Base-by-base conservation (phyloP, 2,329 filamentous ascomycete species). In the Fulvia fulva region DNA sequence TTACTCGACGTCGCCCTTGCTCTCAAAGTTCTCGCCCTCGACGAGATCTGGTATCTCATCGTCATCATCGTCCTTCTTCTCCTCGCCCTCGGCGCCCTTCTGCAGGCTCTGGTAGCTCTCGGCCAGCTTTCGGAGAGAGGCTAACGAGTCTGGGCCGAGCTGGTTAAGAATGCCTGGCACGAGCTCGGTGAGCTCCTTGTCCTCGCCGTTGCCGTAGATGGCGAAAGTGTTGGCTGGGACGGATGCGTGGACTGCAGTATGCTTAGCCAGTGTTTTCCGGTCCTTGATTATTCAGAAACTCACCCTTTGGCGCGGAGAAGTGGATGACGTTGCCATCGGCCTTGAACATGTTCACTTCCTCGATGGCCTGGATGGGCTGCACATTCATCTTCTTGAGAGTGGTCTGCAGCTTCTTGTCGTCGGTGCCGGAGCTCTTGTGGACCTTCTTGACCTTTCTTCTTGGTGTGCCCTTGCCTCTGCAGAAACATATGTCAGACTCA, bases 331-430 rank as follows among this genome's bases (percentile, higher is more conserved):
- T 99, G 79, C 94, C 94, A 77, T 99, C 94, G 76, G 90, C 89
- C 89, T 99, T 99, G 88, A 99, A 99, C 94, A 99, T 99, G 88
- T 99, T 99, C 78, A 99, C 94, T 84, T 99, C 94, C 87, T 99
- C 94, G 73, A 99, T 99, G 68, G 90, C 91, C 83, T 96, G 92
- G 80, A 99, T 97, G 73, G 94, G 94, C 86, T 99, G 94, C 60
- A 96, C 93, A 81, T 97, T 97, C 78, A 99, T 87, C 89, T 99
- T 99, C 90, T 99, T 99, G 69, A 99, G 85, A 64, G 91, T 83
- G 63, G 88, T 86, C 83, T 99, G 94, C 67, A 99, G 90, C 87
- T 99, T 99, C 90, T 97, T 97, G 88, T 99, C 94, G 77, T 99
- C 94, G 78, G 90, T 91, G 76, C 89, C 91, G 68, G 89, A 89